Evolutionary conservation across 139 green algal species (phyloP).

Genomic region (Limnomonas spitsbergensis): DNA sequence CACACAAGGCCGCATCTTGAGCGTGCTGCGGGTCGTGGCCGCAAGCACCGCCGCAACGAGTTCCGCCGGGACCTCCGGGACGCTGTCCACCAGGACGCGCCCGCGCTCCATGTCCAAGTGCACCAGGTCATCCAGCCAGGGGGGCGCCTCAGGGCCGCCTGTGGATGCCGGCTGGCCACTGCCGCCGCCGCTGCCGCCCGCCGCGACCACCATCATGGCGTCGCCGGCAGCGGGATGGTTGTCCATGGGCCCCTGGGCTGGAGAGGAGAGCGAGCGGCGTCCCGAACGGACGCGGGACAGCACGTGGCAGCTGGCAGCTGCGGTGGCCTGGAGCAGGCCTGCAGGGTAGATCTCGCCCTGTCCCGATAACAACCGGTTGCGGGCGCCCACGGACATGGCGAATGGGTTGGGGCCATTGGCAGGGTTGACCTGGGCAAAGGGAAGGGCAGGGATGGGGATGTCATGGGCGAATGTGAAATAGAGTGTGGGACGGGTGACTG

Average conservation of each 20-base stretch:
- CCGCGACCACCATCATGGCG: too few species aligned
- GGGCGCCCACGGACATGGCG: not conserved
- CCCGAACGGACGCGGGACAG: not conserved
- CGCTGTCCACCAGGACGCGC: constrained; percentile 3
- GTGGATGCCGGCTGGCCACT: not conserved
- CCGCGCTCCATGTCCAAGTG: not conserved
- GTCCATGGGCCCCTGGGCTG: not conserved
- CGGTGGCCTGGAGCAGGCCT: not conserved
- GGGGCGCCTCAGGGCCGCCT: not conserved
- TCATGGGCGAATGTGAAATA: too few species aligned
- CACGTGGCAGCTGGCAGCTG: not conserved
- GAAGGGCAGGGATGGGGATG: too few species aligned
- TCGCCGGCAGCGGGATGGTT: not conserved
- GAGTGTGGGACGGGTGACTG: too few species aligned
- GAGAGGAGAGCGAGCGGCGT: not conserved
- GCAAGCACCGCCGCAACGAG: not conserved
- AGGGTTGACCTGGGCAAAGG: not conserved
- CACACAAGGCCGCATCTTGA: not conserved
- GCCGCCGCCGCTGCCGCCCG: not conserved
- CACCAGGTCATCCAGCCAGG: constrained; percentile 7
- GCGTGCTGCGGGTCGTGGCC: not conserved
- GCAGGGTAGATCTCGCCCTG: not conserved
- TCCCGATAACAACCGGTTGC: not conserved
- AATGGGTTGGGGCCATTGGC: not conserved
- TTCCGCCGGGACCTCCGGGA: not conserved